phyloP scores from a whole-genome alignment of 2,329 filamentous ascomycete genomes.

The Trichoderma sp. region DNA sequence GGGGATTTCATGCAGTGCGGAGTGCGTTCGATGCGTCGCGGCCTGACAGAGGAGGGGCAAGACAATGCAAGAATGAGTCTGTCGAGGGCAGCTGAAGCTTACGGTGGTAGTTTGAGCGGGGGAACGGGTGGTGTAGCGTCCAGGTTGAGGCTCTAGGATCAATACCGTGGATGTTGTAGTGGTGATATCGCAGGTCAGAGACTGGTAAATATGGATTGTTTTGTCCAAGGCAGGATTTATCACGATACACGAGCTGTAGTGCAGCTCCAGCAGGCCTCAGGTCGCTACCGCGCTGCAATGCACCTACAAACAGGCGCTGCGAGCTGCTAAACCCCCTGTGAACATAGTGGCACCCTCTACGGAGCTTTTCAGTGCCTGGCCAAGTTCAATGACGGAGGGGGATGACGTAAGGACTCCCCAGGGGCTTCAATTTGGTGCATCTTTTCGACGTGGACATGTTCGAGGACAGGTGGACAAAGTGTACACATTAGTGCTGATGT shows the following conservation, averaged over 20 bases:
- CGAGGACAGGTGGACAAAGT: neutral
- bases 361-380: neutral
- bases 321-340: neutral
- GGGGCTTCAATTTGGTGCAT: neutral
- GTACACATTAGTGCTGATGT: neutral
- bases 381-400: neutral
- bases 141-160: neutral
- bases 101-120: neutral
- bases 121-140: neutral
- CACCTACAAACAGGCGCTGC: neutral
- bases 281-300: neutral
- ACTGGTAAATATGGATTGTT: neutral
- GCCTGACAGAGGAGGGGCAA: conserved; percentile 13
- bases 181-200: neutral
- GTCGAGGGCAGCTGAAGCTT: neutral
- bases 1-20: conserved; percentile 3
- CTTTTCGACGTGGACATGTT: neutral
- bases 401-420: conserved; percentile 17
- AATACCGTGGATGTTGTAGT: neutral
- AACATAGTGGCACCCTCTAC: neutral
- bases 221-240: neutral
- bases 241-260: neutral
- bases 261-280: neutral
- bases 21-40: conserved; percentile 15
- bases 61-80: neutral